Base-by-base conservation (phyloP, 2,329 filamentous ascomycete genomes). In the Sclerotinia glacialis region DNA sequence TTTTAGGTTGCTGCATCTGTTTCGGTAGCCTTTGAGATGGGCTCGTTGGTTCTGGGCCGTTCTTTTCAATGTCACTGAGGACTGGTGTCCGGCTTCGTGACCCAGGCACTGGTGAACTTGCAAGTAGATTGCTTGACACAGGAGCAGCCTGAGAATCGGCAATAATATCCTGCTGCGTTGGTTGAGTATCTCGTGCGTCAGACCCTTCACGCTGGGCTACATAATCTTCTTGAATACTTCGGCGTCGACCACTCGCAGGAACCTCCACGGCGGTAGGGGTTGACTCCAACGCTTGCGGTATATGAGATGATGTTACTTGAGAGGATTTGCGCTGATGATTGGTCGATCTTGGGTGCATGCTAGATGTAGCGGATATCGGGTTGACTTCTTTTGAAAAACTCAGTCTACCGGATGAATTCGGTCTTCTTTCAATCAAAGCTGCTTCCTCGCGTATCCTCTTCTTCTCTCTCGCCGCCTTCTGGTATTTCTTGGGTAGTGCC, bases 161-260 rank as follows among this genome's bases (percentile, higher is more conserved):
- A 63, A 76, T 68, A 3, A 74, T 58, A n/a, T 73, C 70, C 34
- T 71, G 66, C 46, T 67, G 70, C 37, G 58, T 61, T 52, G 61
- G 61, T 40, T 74, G 72, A 7, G 71, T 72, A 68, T 73, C 72
- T 47, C 69, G 66, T 14, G 72, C 69, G 67, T 75, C 71, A 44
- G 31, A 42, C 0, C 71, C 74, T 18, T 68, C 67, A 62, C 71
- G 72, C 61, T 75, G 74, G 11, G 71, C 69, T 18, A 72, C 52
- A 28, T 73, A 73, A 2, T 74, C 71, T 14, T 77, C 73, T 56
- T 72, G 67, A 3, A 70, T 34, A 49, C 69, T 73, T 50, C 71
- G 65, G 37, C 69, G 66, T 44, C 71, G 69, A 23, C 68, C 67
- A 34, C 73, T 75, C 2, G 73, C 73, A 37, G 72, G 72, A 12